Conservation (phyloP, 2,329 filamentous ascomycete species). For the Diplodia mutila region DNA sequence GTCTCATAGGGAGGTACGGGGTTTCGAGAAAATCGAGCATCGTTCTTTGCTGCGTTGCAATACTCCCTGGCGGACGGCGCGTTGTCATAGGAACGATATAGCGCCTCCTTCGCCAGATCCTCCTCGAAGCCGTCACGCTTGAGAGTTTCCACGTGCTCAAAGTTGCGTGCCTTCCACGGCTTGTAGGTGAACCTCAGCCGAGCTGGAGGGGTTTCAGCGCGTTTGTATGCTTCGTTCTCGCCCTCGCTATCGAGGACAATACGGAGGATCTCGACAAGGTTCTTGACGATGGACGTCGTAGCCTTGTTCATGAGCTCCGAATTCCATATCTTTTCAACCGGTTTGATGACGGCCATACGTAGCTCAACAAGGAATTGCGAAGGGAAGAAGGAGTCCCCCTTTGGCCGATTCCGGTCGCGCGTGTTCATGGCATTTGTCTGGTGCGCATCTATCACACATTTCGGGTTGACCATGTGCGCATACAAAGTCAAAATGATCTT, state of each 20-base stretch:
- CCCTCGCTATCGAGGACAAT: conserved; percentile 76
- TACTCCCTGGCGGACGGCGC: conserved; percentile 69
- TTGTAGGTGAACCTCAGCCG: conserved; percentile 52
- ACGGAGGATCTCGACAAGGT: conserved; percentile 81
- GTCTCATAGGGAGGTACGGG: conserved; percentile 62
- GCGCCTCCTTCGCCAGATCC: conserved; percentile 73
- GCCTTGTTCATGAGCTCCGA: conserved; percentile 82
- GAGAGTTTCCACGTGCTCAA: conserved; percentile 50
- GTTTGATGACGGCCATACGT: conserved; percentile 76
- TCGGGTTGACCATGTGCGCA: conserved; percentile 72
- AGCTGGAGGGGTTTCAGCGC: conserved; percentile 61
- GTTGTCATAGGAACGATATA: conserved; percentile 79
- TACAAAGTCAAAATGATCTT: conserved; percentile 87
- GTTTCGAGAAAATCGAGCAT: conserved; percentile 64
- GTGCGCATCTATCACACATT: conserved; percentile 76
- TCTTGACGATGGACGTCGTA: conserved; percentile 74
- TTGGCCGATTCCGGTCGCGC: conserved; percentile 59
- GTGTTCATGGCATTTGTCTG: conserved; percentile 61
- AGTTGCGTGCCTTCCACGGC: conserved; percentile 56
- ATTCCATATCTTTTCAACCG: conserved; percentile 80
- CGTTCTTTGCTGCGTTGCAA: conserved; percentile 65
- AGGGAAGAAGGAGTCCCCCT: conserved; percentile 65
- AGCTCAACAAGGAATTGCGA: conserved; percentile 86
- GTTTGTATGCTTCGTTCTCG: conserved; percentile 68
- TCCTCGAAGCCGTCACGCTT: conserved; percentile 54